These are phyloP conservation scores for Psilocybe sp. DNA, from an alignment of 768 basidiomycete species.

Conservation along the genomic window DNA sequence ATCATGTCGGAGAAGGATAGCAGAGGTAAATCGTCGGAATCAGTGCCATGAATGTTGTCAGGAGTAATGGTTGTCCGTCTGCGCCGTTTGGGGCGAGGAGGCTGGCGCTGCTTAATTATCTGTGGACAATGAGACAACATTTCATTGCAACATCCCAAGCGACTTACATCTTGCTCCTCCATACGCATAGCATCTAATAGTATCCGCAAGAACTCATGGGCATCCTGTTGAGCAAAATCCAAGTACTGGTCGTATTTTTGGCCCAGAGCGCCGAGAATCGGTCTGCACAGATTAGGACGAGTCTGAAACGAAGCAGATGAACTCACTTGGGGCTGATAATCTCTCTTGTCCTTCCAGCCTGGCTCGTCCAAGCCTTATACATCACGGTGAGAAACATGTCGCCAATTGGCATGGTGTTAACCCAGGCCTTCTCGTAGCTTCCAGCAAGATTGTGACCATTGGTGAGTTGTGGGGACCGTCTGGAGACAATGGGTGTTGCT, in stretches of 20 bases:
- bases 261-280: slow-evolving; percentile 65
- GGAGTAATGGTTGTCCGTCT: slow-evolving; percentile 35
- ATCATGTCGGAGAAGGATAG: slow-evolving; percentile 84
- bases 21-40: slow-evolving; percentile 40
- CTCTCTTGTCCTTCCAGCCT: slow-evolving; percentile 47
- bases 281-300: slow-evolving; percentile 32
- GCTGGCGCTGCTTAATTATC: slow-evolving; percentile 77
- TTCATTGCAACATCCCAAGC: slow-evolving; percentile 5
- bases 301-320: background rate
- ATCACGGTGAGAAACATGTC: slow-evolving; percentile 64
- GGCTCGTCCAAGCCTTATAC: slow-evolving; percentile 62
- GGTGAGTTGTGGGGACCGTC: slow-evolving; percentile 64
- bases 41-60: slow-evolving; percentile 7
- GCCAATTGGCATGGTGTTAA: slow-evolving; percentile 64
- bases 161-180: slow-evolving; percentile 86
- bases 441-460: slow-evolving; percentile 62
- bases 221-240: slow-evolving; percentile 94
- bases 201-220: slow-evolving; percentile 90
- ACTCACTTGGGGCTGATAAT: slow-evolving; percentile 68
- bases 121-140: slow-evolving; percentile 22
- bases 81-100: slow-evolving; percentile 41
- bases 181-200: slow-evolving; percentile 89
- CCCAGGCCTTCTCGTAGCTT: slow-evolving; percentile 48
- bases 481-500: slow-evolving; percentile 37
- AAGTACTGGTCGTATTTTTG: slow-evolving; percentile 92